These are phyloP conservation scores for Phoenix dactylifera DNA, from an alignment of 176 grass and related monocot genomes.

Conservation along the genomic window DNA sequence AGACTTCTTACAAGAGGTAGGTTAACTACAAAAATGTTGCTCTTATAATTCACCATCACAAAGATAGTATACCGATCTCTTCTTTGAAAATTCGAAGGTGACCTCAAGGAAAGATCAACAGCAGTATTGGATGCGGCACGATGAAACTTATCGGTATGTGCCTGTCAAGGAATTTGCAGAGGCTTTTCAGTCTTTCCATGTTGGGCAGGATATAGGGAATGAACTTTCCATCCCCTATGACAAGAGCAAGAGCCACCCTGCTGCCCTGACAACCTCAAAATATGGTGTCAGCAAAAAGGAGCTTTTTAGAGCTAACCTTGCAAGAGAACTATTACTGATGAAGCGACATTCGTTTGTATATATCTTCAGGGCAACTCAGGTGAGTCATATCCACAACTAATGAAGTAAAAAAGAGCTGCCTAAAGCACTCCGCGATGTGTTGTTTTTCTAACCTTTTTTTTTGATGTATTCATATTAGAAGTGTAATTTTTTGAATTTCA, in stretches of 20 bases:
- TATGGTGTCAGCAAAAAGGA: conserved; percentile 59
- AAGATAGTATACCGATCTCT: no score
- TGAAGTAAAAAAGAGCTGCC: no score
- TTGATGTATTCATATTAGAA: no score
- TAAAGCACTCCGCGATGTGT: no score
- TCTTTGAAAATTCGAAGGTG: conserved; percentile 27
- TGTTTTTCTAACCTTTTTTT: no score
- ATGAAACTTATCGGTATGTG: conserved; percentile 52
- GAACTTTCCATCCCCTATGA: conserved; percentile 66
- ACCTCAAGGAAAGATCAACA: conserved; percentile 89
- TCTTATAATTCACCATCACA: no score
- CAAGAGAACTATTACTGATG: conserved; percentile 87
- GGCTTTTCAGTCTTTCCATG: conserved; percentile 59
- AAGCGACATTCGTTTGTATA: conserved; percentile 94
- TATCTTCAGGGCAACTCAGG: conserved; percentile 48
- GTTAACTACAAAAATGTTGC: neutral
- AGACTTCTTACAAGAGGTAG: conserved; percentile 62
- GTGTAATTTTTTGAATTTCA: conserved; percentile 9
- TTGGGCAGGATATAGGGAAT: conserved; percentile 43
- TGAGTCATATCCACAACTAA: neutral
- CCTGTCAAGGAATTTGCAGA: conserved; percentile 78
- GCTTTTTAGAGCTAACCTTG: conserved; percentile 61
- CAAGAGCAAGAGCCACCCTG: conserved; percentile 61
- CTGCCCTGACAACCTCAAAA: conserved; percentile 66
- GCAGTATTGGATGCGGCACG: conserved; percentile 63